Evolutionary conservation across 2,329 filamentous ascomycete genomes (phyloP).

Genomic region (Beauveria medogensis): DNA sequence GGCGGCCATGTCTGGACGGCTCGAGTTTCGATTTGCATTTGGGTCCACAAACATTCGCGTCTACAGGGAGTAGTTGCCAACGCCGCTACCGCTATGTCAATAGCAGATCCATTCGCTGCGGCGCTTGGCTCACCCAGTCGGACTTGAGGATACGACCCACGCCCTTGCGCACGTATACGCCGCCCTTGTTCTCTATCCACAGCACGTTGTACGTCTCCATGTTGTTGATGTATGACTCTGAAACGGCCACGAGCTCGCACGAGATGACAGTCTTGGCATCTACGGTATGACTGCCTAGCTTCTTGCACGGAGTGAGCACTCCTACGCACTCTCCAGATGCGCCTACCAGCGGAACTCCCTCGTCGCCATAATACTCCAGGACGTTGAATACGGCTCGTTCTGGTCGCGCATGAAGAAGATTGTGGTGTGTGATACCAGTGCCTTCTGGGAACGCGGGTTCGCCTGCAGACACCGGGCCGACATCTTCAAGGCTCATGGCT

Average conservation of each 20-base stretch:
- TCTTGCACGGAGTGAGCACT: conserved; percentile 4
- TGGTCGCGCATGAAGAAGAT: conserved; percentile 4
- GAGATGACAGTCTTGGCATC: conserved; percentile 6
- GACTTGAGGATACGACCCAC: conserved; percentile 8
- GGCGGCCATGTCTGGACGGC: not conserved
- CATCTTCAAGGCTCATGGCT: not conserved
- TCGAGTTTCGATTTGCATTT: conserved; percentile 6
- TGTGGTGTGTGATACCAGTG: not conserved
- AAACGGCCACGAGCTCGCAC: conserved; percentile 5
- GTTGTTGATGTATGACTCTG: conserved; percentile 1
- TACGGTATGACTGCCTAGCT: not conserved
- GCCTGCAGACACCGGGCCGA: not conserved
- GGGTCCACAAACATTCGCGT: not conserved
- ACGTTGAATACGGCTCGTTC: conserved; percentile 5
- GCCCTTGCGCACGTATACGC: conserved; percentile 5
- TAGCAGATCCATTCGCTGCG: not conserved
- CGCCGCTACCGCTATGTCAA: not conserved
- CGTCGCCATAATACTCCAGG: conserved; percentile 5
- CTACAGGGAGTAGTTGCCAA: not conserved
- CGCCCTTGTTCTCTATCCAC: conserved; percentile 2
- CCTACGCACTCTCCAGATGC: conserved; percentile 5
- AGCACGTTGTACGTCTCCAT: conserved; percentile 7
- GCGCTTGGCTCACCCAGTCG: not conserved
- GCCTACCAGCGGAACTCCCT: not conserved
- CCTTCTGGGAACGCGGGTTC: not conserved